Evolutionary conservation across 306 rosid genomes (phyloP), one percentile per base, ranked within the genome.

Genomic region (Biancaea sappan): DNA sequence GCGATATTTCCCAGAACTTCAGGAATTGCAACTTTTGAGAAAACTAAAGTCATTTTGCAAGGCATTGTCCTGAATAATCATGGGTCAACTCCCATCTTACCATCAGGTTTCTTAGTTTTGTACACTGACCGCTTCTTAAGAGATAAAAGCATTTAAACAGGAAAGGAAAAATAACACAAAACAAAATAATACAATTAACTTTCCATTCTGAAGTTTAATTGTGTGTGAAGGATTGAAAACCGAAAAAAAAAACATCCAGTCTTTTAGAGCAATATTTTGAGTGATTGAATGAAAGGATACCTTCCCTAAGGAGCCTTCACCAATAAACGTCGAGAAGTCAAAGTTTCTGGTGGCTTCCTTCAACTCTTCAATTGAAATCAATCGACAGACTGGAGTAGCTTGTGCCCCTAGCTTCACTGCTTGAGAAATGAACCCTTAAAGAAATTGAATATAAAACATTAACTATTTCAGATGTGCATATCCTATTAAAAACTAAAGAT

Each of bases 231-330:
- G 64, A 63, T 51, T 50, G 62, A 25, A 7, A 37, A 37, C 26
- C 15, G 29, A 7, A 47, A 29, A 24, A 69, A 14, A 35, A 47
- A 46, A 19, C 8, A 14, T 24, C 9, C 1, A 47, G 12, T 32
- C 50, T 58, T 59, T 65, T 16, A 8, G 46, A 47, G 40, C 38
- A 48, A 19, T 9, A 51, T 14, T 43, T 53, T 54, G 44, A 47
- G 76, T 51, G 48, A n/a, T 56, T 66, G 29, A 26, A 18, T 28
- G 66, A 24, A 26, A 18, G 32, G 66, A 24, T 86, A 92, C 96
- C 97, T 86, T 86, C 69, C 97, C 96, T 47, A 73, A 53, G 76
- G 90, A 82, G 85, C 96, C 96, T 86, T 86, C 85, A 59, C 96
- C 92, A 77, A 92, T 51, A 73, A 81, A 83, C 66, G 75, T 77